Evolutionary conservation across 306 rosid genomes (phyloP).

Genomic region (Fagus crenata): DNA sequence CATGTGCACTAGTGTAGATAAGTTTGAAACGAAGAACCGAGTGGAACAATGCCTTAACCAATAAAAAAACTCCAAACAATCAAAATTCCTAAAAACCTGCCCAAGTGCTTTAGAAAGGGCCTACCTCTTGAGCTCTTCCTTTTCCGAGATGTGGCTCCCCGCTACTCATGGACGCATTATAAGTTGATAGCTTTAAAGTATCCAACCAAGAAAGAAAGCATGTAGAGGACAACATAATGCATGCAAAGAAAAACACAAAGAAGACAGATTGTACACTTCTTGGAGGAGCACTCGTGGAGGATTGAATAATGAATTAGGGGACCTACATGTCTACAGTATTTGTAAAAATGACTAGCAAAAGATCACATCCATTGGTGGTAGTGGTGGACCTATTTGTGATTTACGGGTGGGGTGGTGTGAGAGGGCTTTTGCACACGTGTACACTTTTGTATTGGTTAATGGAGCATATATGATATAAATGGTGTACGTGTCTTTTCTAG

Average conservation of each 20-base stretch:
- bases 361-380: slow-evolving; percentile 18
- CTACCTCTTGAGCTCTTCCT: neutral
- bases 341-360: neutral
- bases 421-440: slow-evolving; percentile 15
- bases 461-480: slow-evolving; percentile 10
- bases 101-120: neutral
- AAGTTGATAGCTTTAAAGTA: slow-evolving; percentile 28
- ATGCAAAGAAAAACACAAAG: slow-evolving; percentile 41
- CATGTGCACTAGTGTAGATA: slow-evolving; percentile 7
- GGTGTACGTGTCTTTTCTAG: slow-evolving; percentile 34
- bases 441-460: slow-evolving; percentile 8
- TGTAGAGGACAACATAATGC: slow-evolving; percentile 45
- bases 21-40: neutral
- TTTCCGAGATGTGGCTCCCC: slow-evolving; percentile 18
- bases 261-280: slow-evolving; percentile 33
- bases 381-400: slow-evolving; percentile 28
- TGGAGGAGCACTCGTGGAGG: slow-evolving; percentile 28
- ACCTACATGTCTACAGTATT: neutral
- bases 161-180: slow-evolving; percentile 28
- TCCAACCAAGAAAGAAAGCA: slow-evolving; percentile 22
- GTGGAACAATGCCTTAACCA: neutral
- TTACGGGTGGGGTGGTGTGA: slow-evolving; percentile 16
- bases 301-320: slow-evolving; percentile 29
- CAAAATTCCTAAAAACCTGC: neutral
- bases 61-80: slow-evolving; percentile 9